phyloP scores from a whole-genome alignment of 805 yeast genomes.

The Monosporozyma solicola region DNA sequence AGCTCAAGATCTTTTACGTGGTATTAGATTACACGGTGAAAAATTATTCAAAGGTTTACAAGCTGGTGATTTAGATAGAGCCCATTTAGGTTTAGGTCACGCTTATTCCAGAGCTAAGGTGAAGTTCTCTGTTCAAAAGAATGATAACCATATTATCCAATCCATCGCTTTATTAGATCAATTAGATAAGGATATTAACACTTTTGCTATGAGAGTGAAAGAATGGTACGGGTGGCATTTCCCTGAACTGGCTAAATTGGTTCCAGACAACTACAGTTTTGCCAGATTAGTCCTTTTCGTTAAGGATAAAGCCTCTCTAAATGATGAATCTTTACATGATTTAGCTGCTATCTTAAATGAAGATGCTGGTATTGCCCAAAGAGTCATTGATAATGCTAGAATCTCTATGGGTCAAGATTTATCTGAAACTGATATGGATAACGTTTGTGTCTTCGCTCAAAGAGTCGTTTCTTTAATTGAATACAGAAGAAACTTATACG shows the following conservation, averaged over 20 bases:
- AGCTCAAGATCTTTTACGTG: conserved; percentile 92
- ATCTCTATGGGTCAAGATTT: conserved; percentile 99
- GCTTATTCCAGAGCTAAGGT: conserved; percentile 99
- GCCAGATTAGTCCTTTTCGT: conserved; percentile 77
- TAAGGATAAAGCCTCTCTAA: conserved; percentile 76
- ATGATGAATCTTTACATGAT: conserved; percentile 79
- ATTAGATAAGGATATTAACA: conserved; percentile 95
- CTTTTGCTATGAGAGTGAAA: conserved; percentile 93
- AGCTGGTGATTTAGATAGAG: conserved; percentile 93
- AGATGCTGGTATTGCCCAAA: conserved; percentile 86
- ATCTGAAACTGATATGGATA: conserved; percentile 88
- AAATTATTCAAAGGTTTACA: conserved; percentile 87
- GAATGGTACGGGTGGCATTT: conserved; percentile 99
- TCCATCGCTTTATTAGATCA: conserved; percentile 96
- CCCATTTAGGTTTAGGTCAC: conserved; percentile 97
- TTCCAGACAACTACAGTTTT: conserved; percentile 77
- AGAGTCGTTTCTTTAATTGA: conserved; percentile 88
- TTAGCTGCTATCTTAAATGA: conserved; percentile 79
- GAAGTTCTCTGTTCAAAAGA: conserved; percentile 96
- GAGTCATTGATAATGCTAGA: conserved; percentile 87
- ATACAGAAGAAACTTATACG: conserved; percentile 75
- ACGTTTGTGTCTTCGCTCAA: conserved; percentile 83
- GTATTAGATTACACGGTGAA: conserved; percentile 82
- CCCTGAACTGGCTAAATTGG: conserved; percentile 91
- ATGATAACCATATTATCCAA: conserved; percentile 98